Percentiles rank a stretch among this genome's conserved stretches.
Conservation (phyloP, 805 yeast species). For the Ascoidea tarda region DNA sequence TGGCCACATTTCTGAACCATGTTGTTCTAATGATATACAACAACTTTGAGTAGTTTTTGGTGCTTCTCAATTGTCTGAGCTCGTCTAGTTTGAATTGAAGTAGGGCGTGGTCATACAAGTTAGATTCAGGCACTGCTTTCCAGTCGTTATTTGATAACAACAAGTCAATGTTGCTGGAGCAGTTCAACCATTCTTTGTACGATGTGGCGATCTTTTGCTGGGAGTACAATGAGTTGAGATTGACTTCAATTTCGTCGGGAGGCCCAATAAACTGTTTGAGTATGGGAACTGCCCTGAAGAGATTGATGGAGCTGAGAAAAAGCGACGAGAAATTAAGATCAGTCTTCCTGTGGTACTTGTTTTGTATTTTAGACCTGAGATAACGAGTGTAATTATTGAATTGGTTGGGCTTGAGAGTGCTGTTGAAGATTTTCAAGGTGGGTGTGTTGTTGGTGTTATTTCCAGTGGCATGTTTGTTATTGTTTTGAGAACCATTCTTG, state of each 20-base stretch:
- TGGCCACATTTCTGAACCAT: slow-evolving; percentile 76
- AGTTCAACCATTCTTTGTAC: slow-evolving; percentile 53
- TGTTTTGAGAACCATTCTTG: too few relatives aligned
- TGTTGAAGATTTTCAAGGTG: too few relatives aligned
- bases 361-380: too few relatives aligned
- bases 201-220: slow-evolving; percentile 35
- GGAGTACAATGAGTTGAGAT: slow-evolving; percentile 16
- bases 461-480: too few relatives aligned
- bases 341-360: too few relatives aligned
- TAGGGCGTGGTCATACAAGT: slow-evolving; percentile 60
- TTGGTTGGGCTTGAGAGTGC: too few relatives aligned
- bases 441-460: too few relatives aligned
- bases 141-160: slow-evolving; percentile 52
- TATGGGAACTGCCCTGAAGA: slow-evolving; percentile 2
- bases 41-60: slow-evolving; percentile 43
- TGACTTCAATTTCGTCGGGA: slow-evolving; percentile 8
- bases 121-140: slow-evolving; percentile 50
- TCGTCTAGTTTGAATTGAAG: slow-evolving; percentile 38
- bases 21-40: slow-evolving; percentile 70
- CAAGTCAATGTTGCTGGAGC: slow-evolving; percentile 50
- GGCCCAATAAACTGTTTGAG: slow-evolving; percentile 9
- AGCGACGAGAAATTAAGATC: too few relatives aligned
- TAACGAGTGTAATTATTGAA: too few relatives aligned
- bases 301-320: neutral
- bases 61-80: slow-evolving; percentile 42